Evolutionary conservation across 106 monocot genomes (phyloP).

Genomic region (Acanthochlamys bracteata): DNA sequence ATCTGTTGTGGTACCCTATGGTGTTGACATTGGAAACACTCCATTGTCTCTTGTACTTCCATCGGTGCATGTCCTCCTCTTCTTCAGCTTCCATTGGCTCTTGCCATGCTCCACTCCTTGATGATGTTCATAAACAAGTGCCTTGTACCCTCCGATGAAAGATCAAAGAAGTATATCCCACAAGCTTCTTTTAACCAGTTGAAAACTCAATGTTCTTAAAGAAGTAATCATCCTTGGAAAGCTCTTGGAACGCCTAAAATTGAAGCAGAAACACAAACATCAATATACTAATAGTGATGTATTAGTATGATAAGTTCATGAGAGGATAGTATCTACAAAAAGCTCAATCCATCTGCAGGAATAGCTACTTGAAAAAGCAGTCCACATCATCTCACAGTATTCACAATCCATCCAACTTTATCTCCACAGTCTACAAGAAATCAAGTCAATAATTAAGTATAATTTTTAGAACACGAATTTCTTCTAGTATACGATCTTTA

Average conservation of each 20-base stretch:
- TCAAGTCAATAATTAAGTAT: too few relatives aligned
- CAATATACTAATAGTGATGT: too few relatives aligned
- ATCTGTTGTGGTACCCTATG: constrained; percentile 22
- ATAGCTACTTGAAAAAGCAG: too few relatives aligned
- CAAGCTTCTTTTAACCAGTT: constrained; percentile 93
- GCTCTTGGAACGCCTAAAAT: constrained; percentile 35
- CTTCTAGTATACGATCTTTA: too few relatives aligned
- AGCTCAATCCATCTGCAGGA: too few relatives aligned
- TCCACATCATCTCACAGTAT: not conserved
- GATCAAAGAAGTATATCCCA: constrained; percentile 65
- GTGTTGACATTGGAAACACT: constrained; percentile 27
- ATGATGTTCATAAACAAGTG: constrained; percentile 21
- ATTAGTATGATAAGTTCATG: too few relatives aligned
- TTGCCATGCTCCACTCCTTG: not conserved
- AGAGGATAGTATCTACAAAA: too few relatives aligned
- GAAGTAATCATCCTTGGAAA: constrained; percentile 75
- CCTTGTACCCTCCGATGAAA: constrained; percentile 61
- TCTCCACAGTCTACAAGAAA: too few relatives aligned
- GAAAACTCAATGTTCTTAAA: constrained; percentile 95
- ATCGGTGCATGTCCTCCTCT: too few relatives aligned
- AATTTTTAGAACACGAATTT: too few relatives aligned
- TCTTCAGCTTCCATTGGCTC: constrained; percentile 20
- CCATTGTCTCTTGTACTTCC: constrained; percentile 32
- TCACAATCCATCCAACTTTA: too few relatives aligned
- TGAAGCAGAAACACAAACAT: not conserved